phyloP scores from a whole-genome alignment of 2,329 filamentous ascomycete species.

The Cladosporium sp. region DNA sequence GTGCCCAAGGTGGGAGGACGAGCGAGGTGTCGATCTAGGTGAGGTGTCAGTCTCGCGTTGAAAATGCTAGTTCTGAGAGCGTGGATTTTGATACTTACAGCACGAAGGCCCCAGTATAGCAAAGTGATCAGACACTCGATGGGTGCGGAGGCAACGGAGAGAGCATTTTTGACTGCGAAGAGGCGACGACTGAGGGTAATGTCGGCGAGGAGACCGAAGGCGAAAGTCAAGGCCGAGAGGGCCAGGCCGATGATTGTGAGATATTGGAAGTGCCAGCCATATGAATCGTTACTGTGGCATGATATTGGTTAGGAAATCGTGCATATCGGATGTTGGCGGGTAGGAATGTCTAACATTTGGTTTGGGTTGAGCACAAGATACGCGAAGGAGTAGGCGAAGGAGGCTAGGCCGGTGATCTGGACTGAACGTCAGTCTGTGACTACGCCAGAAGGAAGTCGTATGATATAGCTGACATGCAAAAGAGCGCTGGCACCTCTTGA shows the following conservation, averaged over 20 bases:
- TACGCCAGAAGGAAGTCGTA: not conserved
- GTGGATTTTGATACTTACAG: constrained; percentile 35
- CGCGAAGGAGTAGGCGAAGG: constrained; percentile 43
- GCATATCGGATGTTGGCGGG: not conserved
- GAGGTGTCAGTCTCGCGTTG: not conserved
- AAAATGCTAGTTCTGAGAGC: not conserved
- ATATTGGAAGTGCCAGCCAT: constrained; percentile 68
- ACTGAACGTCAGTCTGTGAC: not conserved
- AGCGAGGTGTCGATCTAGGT: constrained; percentile 46
- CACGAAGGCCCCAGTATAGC: constrained; percentile 67
- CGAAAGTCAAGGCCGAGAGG: constrained; percentile 58
- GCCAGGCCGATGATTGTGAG: constrained; percentile 69
- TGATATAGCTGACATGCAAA: constrained; percentile 47
- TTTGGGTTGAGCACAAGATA: constrained; percentile 37
- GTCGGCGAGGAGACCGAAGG: constrained; percentile 60
- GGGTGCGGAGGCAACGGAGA: constrained; percentile 63
- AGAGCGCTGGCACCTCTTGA: constrained; percentile 59
- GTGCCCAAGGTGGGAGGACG: constrained; percentile 44
- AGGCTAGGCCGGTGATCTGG: constrained; percentile 35
- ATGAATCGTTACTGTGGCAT: constrained; percentile 47
- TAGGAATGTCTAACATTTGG: constrained; percentile 28
- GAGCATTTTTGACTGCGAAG: constrained; percentile 63
- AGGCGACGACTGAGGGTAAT: constrained; percentile 54
- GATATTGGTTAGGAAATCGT: not conserved
- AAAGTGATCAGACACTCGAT: constrained; percentile 67